Percentiles rank a stretch among this genome's conserved stretches.
Conservation (phyloP, 75 land plant species). For the Selaginella tamariscina region DNA sequence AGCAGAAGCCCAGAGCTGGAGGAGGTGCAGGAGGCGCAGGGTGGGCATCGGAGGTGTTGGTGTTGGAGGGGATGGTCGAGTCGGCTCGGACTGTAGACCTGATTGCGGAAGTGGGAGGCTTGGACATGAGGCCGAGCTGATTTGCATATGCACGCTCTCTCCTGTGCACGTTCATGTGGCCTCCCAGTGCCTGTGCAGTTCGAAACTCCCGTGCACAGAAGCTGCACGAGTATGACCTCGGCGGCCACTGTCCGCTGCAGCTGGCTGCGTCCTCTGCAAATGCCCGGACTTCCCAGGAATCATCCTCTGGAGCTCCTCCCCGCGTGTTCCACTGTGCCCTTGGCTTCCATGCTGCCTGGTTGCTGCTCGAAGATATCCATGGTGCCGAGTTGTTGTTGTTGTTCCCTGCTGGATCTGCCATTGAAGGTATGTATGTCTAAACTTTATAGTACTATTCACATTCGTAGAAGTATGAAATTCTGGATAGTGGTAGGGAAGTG, state of each 20-base stretch:
- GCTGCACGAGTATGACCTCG: slow-evolving; percentile 52
- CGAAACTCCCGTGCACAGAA: slow-evolving; percentile 60
- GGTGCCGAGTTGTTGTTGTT: too few species aligned
- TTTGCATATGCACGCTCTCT: slow-evolving; percentile 17
- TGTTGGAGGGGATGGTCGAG: neutral
- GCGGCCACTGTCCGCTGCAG: slow-evolving; percentile 39
- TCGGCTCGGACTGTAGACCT: neutral
- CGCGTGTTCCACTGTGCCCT: neutral
- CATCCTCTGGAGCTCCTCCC: neutral
- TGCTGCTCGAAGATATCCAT: too few species aligned
- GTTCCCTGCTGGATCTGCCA: too few species aligned
- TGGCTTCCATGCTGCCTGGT: neutral
- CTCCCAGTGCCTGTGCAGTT: slow-evolving; percentile 79
- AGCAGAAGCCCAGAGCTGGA: neutral
- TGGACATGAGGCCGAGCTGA: slow-evolving; percentile 9
- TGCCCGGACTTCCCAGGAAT: slow-evolving; percentile 39
- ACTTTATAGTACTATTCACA: too few species aligned
- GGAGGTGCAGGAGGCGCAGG: neutral
- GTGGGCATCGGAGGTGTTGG: neutral
- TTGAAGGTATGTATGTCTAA: too few species aligned
- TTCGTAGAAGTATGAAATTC: too few species aligned
- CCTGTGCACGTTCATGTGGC: slow-evolving; percentile 81
- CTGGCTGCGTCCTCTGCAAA: slow-evolving; percentile 44
- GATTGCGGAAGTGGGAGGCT: neutral
- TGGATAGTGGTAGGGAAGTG: too few species aligned